Evolutionary conservation across 306 rosid species (phyloP).

Genomic region (Citrullus colocynthis): DNA sequence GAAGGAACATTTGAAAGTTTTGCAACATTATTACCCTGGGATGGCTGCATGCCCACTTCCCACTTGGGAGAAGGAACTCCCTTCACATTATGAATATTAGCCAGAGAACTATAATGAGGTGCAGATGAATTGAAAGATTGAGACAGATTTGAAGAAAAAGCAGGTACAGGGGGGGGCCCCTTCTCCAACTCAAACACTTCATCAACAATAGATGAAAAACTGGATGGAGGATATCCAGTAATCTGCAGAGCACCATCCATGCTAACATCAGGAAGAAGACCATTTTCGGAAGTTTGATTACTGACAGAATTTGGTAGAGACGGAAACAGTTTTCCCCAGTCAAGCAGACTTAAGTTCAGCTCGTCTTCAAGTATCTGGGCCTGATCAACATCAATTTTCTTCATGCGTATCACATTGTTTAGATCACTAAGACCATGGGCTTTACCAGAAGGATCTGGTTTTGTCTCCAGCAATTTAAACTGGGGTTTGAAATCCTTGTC

Average conservation of each 20-base stretch:
- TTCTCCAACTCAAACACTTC: conserved; percentile 84
- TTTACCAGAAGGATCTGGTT: conserved; percentile 46
- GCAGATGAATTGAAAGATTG: conserved; percentile 42
- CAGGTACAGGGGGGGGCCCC: conserved; percentile 41
- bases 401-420: conserved; percentile 48
- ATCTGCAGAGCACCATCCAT: conserved; percentile 44
- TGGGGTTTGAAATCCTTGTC: conserved; percentile 86
- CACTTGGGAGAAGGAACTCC: conserved; percentile 68
- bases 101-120: conserved; percentile 51
- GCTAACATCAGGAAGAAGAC: conserved; percentile 39
- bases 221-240: conserved; percentile 54
- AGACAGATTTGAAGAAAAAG: conserved; percentile 37
- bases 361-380: conserved; percentile 89
- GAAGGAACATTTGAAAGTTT: conserved; percentile 28
- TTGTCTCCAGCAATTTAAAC: conserved; percentile 81
- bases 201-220: conserved; percentile 85
- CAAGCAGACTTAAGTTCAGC: conserved; percentile 67
- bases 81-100: conserved; percentile 41
- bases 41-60: conserved; percentile 58
- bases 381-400: conserved; percentile 68
- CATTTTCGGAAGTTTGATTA: conserved; percentile 44
- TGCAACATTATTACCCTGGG: conserved; percentile 39
- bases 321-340: conserved; percentile 51
- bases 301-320: conserved; percentile 32
- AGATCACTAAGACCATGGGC: conserved; percentile 42